Percentiles rank a stretch among this genome's conserved stretches.
phyloP scores from a whole-genome alignment of 1,139 yeast species.

The Geotrichum phurueaensis region DNA sequence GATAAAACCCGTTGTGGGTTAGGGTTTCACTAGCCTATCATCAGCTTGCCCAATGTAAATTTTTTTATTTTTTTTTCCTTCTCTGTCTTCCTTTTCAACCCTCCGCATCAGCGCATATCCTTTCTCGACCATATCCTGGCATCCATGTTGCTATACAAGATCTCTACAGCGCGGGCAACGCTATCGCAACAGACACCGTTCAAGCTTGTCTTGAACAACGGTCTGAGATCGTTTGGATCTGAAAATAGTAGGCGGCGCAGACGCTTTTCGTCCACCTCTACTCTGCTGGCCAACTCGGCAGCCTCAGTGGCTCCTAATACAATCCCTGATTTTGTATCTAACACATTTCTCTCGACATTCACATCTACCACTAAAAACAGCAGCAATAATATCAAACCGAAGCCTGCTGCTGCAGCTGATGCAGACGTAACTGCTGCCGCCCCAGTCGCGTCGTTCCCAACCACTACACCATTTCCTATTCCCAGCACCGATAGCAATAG shows the following conservation, averaged over 20 bases:
- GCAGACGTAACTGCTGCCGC: not conserved
- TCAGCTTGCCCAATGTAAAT: conserved; percentile 1
- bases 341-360: conserved; percentile 1
- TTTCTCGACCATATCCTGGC: not conserved
- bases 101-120: not conserved
- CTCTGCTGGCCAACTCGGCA: not conserved
- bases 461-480: conserved; percentile 12
- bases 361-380: not conserved
- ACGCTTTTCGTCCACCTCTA: conserved; percentile 5
- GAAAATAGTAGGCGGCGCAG: not conserved
- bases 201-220: not conserved
- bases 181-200: not conserved
- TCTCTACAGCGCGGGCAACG: not conserved
- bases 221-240: conserved; percentile 1
- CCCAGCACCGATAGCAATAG: not conserved
- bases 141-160: not conserved
- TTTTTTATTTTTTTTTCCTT: not conserved
- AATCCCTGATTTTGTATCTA: conserved; percentile 4
- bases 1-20: not conserved
- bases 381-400: not conserved
- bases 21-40: not conserved
- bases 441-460: not conserved
- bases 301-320: not conserved
- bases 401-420: not conserved
- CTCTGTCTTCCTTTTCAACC: not conserved